Evolutionary conservation across 2,329 filamentous ascomycete species (phyloP).

Genomic region (Delphinella strobiligena): DNA sequence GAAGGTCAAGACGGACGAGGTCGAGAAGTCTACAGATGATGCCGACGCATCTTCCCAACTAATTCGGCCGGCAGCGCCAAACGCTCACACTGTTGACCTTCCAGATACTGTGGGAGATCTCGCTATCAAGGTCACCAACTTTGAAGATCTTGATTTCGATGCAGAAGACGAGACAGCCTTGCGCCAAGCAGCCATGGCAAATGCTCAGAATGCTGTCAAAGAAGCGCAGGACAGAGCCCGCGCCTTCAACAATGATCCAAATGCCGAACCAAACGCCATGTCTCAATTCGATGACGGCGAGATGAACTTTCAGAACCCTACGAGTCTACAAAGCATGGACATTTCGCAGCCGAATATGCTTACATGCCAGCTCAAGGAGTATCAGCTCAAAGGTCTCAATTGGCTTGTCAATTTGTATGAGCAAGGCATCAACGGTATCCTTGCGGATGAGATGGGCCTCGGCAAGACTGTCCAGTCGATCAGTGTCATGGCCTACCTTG

Average conservation of each 20-base stretch:
- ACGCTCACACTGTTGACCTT: slow-evolving; percentile 34
- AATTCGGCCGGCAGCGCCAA: slow-evolving; percentile 24
- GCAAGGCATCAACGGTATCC: slow-evolving; percentile 97
- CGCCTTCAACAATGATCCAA: slow-evolving; percentile 63
- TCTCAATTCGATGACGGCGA: slow-evolving; percentile 84
- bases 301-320: slow-evolving; percentile 99
- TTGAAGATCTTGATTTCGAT: slow-evolving; percentile 91
- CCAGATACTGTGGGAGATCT: slow-evolving; percentile 36
- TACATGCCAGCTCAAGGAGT: slow-evolving; percentile 90
- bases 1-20: slow-evolving; percentile 96
- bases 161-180: slow-evolving; percentile 80
- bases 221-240: slow-evolving; percentile 88
- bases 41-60: slow-evolving; percentile 46
- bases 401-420: slow-evolving; percentile 99
- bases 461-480: slow-evolving; percentile 99
- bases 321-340: slow-evolving; percentile 84
- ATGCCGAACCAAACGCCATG: slow-evolving; percentile 43
- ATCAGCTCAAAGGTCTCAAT: slow-evolving; percentile 97
- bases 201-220: slow-evolving; percentile 89
- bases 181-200: slow-evolving; percentile 77
- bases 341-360: slow-evolving; percentile 91
- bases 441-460: slow-evolving; percentile 98
- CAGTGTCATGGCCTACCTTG: slow-evolving; percentile 96
- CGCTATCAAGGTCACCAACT: slow-evolving; percentile 71
- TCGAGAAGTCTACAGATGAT: slow-evolving; percentile 80